Conservation (phyloP, 768 basidiomycete genomes). For the Auriscalpium microsporum region DNA sequence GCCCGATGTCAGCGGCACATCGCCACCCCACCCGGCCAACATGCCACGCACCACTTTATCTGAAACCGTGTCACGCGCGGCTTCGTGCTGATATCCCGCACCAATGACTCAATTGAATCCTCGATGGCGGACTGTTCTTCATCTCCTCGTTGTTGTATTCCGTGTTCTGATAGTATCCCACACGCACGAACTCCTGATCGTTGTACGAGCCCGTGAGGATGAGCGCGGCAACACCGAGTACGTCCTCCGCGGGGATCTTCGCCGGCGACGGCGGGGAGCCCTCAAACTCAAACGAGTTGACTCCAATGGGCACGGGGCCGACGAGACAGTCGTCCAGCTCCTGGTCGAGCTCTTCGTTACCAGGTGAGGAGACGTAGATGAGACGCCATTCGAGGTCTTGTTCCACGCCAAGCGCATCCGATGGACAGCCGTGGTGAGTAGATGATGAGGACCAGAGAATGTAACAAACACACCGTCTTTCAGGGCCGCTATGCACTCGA, state of each 20-base stretch:
- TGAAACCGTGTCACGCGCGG: conserved; percentile 91
- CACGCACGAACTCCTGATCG: conserved; percentile 98
- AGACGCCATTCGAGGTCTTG: conserved; percentile 96
- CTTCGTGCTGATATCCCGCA: conserved; percentile 84
- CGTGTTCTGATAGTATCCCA: conserved; percentile 98
- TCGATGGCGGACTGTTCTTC: conserved; percentile 61
- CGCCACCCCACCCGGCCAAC: too few species aligned
- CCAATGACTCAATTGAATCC: conserved; percentile 65
- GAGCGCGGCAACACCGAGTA: conserved; percentile 92
- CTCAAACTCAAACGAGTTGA: conserved; percentile 97
- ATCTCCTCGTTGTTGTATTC: conserved; percentile 96
- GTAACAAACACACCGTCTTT: conserved; percentile 60
- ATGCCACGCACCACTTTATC: conserved; percentile 63
- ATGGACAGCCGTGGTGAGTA: background rate
- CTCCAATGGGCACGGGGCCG: conserved; percentile 92
- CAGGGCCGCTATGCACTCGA: conserved; percentile 90
- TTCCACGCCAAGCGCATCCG: background rate
- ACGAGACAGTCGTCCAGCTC: conserved; percentile 97
- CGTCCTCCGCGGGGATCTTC: conserved; percentile 82
- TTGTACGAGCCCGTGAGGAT: conserved; percentile 94
- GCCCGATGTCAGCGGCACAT: background rate
- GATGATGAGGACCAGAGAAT: background rate
- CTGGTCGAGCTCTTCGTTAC: conserved; percentile 86
- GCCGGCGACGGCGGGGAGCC: conserved; percentile 76
- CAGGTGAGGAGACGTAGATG: conserved; percentile 93